Evolutionary conservation across 176 grass and related monocot species (phyloP).

Genomic region (Aegilops umbellulata): DNA sequence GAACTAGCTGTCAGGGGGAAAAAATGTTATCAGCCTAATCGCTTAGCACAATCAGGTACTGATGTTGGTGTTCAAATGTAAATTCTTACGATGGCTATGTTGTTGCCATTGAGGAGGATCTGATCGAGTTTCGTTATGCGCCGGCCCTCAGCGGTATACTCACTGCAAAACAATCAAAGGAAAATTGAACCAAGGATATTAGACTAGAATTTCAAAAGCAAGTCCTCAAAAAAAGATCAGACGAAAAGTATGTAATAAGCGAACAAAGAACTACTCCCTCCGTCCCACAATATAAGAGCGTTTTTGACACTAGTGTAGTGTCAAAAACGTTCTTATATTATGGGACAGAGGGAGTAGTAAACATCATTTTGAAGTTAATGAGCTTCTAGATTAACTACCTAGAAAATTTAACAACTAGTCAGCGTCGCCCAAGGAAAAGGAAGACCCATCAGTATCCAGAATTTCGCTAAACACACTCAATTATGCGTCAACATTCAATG

Average conservation of each 20-base stretch:
- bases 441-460: background rate
- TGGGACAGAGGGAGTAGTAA: too few relatives aligned
- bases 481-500: background rate
- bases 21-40: background rate
- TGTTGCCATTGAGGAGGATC: slow-evolving; percentile 95
- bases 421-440: background rate
- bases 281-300: too few relatives aligned
- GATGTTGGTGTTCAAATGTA: background rate
- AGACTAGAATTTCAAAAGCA: background rate
- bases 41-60: background rate
- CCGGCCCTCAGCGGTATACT: slow-evolving; percentile 89
- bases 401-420: background rate
- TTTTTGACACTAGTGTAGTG: too few relatives aligned
- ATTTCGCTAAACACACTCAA: background rate
- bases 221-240: background rate
- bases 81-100: slow-evolving; percentile 95
- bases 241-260: background rate
- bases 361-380: background rate
- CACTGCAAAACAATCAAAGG: slow-evolving; percentile 47
- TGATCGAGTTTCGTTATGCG: slow-evolving; percentile 97
- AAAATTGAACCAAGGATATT: background rate
- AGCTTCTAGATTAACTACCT: background rate
- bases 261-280: background rate
- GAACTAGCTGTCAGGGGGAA: slow-evolving; percentile 63
- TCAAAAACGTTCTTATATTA: too few relatives aligned